Percentiles rank a stretch among this genome's conserved stretches.
Evolutionary conservation across 2,329 filamentous ascomycete genomes (phyloP).

Genomic region (Didymella segeticola): DNA sequence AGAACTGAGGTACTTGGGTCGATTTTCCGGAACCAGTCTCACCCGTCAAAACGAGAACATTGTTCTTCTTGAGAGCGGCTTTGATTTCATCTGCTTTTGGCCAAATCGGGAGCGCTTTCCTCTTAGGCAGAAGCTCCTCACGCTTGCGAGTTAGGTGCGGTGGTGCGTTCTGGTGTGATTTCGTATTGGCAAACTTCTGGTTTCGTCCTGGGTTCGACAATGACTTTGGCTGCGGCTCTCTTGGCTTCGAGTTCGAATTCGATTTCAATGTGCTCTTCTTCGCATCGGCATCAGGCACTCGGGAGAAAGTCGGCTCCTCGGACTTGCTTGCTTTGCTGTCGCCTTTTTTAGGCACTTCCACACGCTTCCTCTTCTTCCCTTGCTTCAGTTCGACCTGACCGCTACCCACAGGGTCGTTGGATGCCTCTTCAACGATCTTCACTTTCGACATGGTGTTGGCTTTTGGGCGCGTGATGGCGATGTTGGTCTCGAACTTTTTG

Average conservation of each 20-base stretch:
- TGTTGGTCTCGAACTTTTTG: constrained; percentile 29
- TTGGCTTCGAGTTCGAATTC: neutral
- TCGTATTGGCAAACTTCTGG: neutral
- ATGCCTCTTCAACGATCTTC: constrained; percentile 5
- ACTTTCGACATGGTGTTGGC: constrained; percentile 25
- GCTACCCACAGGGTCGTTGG: neutral
- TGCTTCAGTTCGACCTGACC: constrained; percentile 20
- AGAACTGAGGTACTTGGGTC: constrained; percentile 93
- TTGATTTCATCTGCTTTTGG: constrained; percentile 74
- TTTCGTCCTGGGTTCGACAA: constrained; percentile 7
- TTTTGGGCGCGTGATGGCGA: constrained; percentile 3
- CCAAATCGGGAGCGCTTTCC: constrained; percentile 83
- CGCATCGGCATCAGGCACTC: neutral
- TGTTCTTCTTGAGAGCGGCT: constrained; percentile 64
- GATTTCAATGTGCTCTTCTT: constrained; percentile 3
- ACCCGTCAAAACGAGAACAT: constrained; percentile 85
- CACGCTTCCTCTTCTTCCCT: constrained; percentile 45
- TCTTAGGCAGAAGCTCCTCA: constrained; percentile 56
- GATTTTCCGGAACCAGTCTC: constrained; percentile 97
- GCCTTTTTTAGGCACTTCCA: constrained; percentile 27
- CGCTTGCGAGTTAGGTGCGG: constrained; percentile 52
- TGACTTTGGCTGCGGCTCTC: neutral
- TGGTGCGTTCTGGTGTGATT: constrained; percentile 20
- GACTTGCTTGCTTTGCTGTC: constrained; percentile 20
- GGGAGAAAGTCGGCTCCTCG: neutral